Evolutionary conservation across 257 asterid species (phyloP).

Genomic region (Solanum commersonii): DNA sequence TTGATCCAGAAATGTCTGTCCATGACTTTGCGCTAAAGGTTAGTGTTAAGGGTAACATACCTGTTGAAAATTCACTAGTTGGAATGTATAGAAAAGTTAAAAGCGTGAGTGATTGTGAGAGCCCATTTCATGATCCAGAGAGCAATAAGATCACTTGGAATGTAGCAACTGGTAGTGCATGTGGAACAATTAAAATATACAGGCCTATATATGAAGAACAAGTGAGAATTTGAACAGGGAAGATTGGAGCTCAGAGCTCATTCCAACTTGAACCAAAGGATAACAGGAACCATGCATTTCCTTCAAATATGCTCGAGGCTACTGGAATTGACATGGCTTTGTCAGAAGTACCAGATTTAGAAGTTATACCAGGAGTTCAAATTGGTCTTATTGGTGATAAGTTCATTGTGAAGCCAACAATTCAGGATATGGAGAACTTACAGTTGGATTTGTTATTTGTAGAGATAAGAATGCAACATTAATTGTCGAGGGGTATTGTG

Average conservation of each 20-base stretch:
- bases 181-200: neutral
- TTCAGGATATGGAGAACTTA: constrained; percentile 77
- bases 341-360: constrained; percentile 79
- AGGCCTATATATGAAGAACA: neutral
- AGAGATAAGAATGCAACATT: constrained; percentile 76
- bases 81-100: neutral
- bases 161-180: neutral
- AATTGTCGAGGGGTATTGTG: constrained; percentile 56
- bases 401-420: constrained; percentile 77
- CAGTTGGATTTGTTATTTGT: constrained; percentile 78
- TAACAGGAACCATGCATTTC: neutral
- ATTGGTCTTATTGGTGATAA: constrained; percentile 73
- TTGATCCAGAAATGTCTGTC: neutral
- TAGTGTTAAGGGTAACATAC: neutral
- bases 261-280: neutral
- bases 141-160: neutral
- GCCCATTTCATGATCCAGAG: neutral
- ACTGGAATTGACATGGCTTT: constrained; percentile 43
- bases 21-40: neutral
- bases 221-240: neutral
- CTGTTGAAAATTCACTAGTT: neutral
- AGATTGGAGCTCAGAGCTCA: neutral
- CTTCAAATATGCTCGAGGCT: neutral
- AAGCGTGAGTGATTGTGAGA: neutral
- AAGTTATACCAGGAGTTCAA: constrained; percentile 78